Conservation (phyloP, 139 green algal species). For the Cymbomonas tetramitiformis region DNA sequence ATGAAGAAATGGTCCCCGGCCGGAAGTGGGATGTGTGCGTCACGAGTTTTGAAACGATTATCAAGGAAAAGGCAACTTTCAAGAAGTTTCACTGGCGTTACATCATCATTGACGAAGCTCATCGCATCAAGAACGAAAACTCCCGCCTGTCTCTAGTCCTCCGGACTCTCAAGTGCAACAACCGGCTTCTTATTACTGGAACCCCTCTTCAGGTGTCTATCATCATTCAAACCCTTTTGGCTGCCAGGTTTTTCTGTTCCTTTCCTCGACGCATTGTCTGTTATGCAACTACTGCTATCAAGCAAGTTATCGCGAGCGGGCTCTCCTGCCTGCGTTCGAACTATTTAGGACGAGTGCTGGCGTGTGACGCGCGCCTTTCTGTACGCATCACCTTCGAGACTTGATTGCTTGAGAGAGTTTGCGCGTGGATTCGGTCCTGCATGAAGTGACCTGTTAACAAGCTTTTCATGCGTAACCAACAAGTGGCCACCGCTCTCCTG, state of each 20-base stretch:
- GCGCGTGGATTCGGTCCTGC: too few relatives aligned
- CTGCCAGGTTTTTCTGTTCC: neutral
- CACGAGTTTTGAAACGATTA: constrained; percentile 97
- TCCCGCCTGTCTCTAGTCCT: constrained; percentile 71
- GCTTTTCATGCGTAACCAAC: too few relatives aligned
- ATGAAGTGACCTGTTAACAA: too few relatives aligned
- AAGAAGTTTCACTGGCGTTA: constrained; percentile 91
- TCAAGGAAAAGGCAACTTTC: constrained; percentile 95
- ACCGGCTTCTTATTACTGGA: constrained; percentile 92
- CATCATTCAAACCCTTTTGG: constrained; percentile 6
- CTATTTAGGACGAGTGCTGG: too few relatives aligned
- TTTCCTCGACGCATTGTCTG: neutral
- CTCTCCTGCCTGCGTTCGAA: too few relatives aligned
- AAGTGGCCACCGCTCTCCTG: neutral
- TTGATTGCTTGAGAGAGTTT: too few relatives aligned
- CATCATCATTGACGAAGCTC: constrained; percentile 98
- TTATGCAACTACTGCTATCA: neutral
- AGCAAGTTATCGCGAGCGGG: too few relatives aligned
- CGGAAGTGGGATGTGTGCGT: constrained; percentile 82
- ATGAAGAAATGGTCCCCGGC: constrained; percentile 41
- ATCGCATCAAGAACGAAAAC: constrained; percentile 99
- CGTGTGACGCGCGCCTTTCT: too few relatives aligned
- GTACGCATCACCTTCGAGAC: too few relatives aligned
- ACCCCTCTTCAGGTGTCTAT: too few relatives aligned
- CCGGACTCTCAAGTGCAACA: constrained; percentile 76